A percentile compares a stretch with the other conserved stretches of the same genome.
Evolutionary conservation across 1,139 yeast species (phyloP).

Genomic region (Magnusiomyces tetraspermus): DNA sequence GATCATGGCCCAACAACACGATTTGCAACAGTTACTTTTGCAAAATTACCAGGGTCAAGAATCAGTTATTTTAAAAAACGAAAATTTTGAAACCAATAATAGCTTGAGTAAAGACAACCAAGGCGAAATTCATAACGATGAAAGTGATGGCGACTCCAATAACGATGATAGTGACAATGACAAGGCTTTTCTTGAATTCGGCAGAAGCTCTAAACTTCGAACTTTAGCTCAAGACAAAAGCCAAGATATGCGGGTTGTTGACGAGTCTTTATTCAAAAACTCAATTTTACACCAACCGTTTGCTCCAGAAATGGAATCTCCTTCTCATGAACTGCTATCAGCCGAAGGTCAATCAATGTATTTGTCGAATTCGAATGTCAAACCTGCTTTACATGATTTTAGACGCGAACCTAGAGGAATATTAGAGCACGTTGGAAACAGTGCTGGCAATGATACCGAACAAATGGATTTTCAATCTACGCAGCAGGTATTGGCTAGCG

Average conservation of each 20-base stretch:
- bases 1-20: too few species aligned
- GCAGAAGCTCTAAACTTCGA: not conserved
- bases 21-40: too few species aligned
- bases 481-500: too few species aligned
- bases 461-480: too few species aligned
- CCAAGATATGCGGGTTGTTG: not conserved
- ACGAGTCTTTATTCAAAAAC: constrained; percentile 4
- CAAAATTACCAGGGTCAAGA: too few species aligned
- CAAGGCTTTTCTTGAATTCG: not conserved
- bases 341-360: not conserved
- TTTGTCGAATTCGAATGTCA: not conserved
- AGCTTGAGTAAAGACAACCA: too few species aligned
- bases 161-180: not conserved
- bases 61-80: too few species aligned
- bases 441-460: not conserved
- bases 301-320: not conserved
- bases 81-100: too few species aligned
- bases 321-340: not conserved
- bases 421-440: not conserved
- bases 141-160: not conserved
- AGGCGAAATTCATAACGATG: too few species aligned
- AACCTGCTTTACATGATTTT: not conserved
- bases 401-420: not conserved
- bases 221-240: not conserved
- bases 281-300: constrained; percentile 6